Evolutionary conservation across 2,329 filamentous ascomycete genomes (phyloP).

Genomic region (Cladosporium sp.): DNA sequence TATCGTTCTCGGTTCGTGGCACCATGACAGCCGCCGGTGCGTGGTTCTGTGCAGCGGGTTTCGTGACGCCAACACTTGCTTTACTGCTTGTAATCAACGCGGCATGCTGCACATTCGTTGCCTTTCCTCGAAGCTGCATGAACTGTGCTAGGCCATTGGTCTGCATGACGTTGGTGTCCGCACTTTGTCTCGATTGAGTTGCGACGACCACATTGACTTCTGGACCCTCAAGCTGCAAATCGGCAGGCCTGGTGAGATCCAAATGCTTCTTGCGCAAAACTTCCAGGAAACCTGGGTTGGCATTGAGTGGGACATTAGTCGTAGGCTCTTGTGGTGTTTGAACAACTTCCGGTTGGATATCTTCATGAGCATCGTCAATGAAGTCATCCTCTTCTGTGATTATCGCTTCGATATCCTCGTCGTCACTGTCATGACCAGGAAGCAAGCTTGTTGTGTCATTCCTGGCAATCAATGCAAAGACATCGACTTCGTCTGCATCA

Average conservation of each 20-base stretch:
- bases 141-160: slow-evolving; percentile 10
- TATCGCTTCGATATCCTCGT: slow-evolving; percentile 32
- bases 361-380: neutral
- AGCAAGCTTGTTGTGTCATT: slow-evolving; percentile 45
- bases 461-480: slow-evolving; percentile 45
- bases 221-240: slow-evolving; percentile 3
- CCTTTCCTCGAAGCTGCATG: slow-evolving; percentile 15
- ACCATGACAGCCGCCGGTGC: slow-evolving; percentile 15
- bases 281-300: neutral
- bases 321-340: neutral
- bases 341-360: neutral
- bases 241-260: slow-evolving; percentile 17
- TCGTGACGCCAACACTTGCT: neutral
- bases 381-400: neutral
- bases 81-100: neutral
- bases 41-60: neutral
- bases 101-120: neutral
- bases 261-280: slow-evolving; percentile 35
- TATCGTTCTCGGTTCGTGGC: slow-evolving; percentile 2
- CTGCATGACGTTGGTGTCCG: slow-evolving; percentile 6
- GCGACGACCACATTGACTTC: neutral
- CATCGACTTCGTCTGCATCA: slow-evolving; percentile 30
- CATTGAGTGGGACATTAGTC: neutral
- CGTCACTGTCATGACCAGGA: slow-evolving; percentile 32
- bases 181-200: neutral